Percentiles rank a stretch among this genome's conserved stretches.
phyloP scores from a whole-genome alignment of 2,329 filamentous ascomycete species.

The Davidsoniella australis region DNA sequence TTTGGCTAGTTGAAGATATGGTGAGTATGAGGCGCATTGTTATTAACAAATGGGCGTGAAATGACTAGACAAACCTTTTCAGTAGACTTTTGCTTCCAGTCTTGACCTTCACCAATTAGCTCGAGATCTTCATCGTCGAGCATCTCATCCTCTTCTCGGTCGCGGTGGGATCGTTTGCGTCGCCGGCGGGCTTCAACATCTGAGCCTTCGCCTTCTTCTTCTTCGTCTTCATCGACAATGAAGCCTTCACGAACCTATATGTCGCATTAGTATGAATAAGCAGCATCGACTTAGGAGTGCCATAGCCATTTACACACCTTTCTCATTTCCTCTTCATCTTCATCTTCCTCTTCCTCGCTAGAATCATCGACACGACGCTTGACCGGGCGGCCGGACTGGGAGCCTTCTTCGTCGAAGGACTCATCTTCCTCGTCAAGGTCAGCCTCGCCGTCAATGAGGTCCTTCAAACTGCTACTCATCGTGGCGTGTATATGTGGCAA shows the following conservation, averaged over 20 bases:
- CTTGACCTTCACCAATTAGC: conserved; percentile 61
- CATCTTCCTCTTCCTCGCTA: conserved; percentile 81
- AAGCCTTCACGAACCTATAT: conserved; percentile 76
- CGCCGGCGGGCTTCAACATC: conserved; percentile 42
- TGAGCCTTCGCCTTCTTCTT: conserved; percentile 53
- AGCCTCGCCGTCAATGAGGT: conserved; percentile 71
- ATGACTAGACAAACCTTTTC: conserved; percentile 44
- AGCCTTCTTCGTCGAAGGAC: conserved; percentile 59
- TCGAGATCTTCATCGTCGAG: conserved; percentile 94
- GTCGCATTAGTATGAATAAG: conserved; percentile 9
- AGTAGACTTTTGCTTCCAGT: conserved; percentile 47
- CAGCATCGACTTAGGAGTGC: conserved; percentile 12
- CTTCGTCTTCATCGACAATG: conserved; percentile 83
- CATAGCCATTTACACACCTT: conserved; percentile 31
- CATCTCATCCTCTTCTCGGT: conserved; percentile 71
- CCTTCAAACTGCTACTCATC: conserved; percentile 50
- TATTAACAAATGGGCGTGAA: background rate
- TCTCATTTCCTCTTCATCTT: conserved; percentile 75
- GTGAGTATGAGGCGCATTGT: background rate
- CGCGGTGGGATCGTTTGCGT: conserved; percentile 58
- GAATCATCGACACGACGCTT: conserved; percentile 42
- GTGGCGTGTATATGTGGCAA: background rate
- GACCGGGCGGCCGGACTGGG: conserved; percentile 3
- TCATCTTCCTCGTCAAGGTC: conserved; percentile 78
- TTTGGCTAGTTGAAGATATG: conserved; percentile 44